A percentile compares a stretch with the other conserved stretches of the same genome.
phyloP scores from a whole-genome alignment of 305 asterid species.

The Coffea humblotiana region DNA sequence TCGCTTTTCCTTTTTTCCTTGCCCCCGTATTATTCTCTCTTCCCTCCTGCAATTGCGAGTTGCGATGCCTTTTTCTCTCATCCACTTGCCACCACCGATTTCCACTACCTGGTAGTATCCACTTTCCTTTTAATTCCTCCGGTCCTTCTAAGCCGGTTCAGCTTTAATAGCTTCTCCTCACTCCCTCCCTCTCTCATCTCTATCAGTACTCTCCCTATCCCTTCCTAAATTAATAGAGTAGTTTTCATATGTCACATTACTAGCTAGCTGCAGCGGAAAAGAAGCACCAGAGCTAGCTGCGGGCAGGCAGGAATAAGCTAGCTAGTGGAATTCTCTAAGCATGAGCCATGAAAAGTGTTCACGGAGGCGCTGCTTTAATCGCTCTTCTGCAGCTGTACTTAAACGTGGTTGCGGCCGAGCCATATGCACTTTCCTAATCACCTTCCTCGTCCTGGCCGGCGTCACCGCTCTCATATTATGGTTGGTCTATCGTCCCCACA shows the following conservation, averaged over 20 bases:
- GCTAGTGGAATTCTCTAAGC: no score
- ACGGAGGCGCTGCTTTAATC: neutral
- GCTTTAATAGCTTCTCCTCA: neutral
- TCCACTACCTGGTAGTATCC: neutral
- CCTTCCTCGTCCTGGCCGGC: conserved; percentile 39
- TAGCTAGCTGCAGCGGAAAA: neutral
- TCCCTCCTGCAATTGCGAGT: conserved; percentile 4
- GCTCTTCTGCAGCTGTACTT: no score
- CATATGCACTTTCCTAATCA: conserved; percentile 27
- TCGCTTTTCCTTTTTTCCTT: conserved; percentile 6
- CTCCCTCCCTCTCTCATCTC: neutral
- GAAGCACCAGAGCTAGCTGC: no score
- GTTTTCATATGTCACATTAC: no score
- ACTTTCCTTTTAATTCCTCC: neutral
- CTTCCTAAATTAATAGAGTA: no score
- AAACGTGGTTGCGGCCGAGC: conserved; percentile 20
- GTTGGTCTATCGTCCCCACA: conserved; percentile 56
- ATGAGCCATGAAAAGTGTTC: neutral
- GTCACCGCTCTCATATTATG: conserved; percentile 46
- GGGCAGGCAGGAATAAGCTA: no score
- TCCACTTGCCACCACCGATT: conserved; percentile 25
- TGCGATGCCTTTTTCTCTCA: conserved; percentile 13
- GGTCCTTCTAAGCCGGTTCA: neutral
- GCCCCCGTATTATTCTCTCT: conserved; percentile 7
- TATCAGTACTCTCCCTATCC: neutral